Percentiles rank a stretch among this genome's conserved stretches.
Conservation (phyloP, 2,329 filamentous ascomycete genomes). For the Pseudogymnoascus sp. region DNA sequence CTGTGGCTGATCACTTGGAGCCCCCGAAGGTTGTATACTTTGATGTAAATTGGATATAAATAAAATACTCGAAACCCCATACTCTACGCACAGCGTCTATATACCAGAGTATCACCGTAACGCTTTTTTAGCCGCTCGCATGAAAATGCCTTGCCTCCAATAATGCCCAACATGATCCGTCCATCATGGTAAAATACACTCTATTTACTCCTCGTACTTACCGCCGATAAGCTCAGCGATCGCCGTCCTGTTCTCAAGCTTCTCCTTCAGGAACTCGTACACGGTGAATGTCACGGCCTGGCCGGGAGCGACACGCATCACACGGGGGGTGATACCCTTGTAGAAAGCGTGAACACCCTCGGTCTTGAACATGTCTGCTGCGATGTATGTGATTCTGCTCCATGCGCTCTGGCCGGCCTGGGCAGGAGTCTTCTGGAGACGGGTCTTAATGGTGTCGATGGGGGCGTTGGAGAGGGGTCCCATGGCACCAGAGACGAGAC, state of each 20-base stretch:
- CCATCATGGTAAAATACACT: conserved; percentile 8
- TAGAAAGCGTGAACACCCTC: conserved; percentile 94
- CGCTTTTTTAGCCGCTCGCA: conserved; percentile 8
- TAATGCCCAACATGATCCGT: conserved; percentile 1
- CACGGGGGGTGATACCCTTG: conserved; percentile 95
- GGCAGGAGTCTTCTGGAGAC: conserved; percentile 82
- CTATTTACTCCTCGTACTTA: conserved; percentile 56
- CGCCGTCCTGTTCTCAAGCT: conserved; percentile 54
- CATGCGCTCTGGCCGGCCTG: conserved; percentile 73
- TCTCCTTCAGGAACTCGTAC: conserved; percentile 68
- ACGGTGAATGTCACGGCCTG: conserved; percentile 74
- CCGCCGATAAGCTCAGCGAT: conserved; percentile 51
- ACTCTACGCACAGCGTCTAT: conserved; percentile 5
- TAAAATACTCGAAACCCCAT: background rate
- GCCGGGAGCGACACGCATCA: conserved; percentile 95
- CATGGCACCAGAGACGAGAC: conserved; percentile 86
- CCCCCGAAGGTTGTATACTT: background rate
- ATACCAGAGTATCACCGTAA: conserved; percentile 6
- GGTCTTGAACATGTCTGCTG: conserved; percentile 81
- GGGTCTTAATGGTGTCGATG: conserved; percentile 98
- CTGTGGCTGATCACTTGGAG: background rate
- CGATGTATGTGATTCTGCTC: conserved; percentile 68
- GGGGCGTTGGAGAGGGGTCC: conserved; percentile 93
- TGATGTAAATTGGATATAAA: background rate
- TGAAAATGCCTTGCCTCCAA: conserved; percentile 4